These are phyloP conservation scores for Eimeria necatrix DNA, from an alignment of 169 alveolate genomes.

Conservation along the genomic window DNA sequence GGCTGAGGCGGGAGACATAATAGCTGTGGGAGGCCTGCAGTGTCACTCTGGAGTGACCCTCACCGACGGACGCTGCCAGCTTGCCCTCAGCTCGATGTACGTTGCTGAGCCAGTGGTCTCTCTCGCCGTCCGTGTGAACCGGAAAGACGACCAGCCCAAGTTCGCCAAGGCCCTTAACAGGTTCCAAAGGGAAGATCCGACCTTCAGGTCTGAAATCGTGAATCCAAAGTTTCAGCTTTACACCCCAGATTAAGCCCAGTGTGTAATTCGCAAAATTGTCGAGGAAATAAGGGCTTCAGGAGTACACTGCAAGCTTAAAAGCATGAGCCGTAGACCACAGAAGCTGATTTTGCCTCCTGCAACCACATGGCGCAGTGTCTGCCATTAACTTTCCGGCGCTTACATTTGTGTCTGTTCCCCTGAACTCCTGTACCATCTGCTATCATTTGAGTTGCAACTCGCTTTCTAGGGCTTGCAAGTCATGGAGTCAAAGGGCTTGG, in stretches of 20 bases:
- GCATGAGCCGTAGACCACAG: too few species aligned
- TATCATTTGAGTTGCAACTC: too few species aligned
- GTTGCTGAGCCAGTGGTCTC: conserved; percentile 97
- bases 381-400: too few species aligned
- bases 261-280: too few species aligned
- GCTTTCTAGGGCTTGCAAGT: too few species aligned
- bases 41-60: conserved; percentile 89
- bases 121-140: conserved; percentile 91
- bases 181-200: conserved; percentile 97
- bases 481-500: background rate
- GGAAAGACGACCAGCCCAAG: conserved; percentile 85
- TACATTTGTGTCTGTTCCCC: too few species aligned
- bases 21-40: conserved; percentile 97
- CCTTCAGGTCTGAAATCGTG: conserved; percentile 86
- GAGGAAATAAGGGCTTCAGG: too few species aligned
- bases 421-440: too few species aligned
- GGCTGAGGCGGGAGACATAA: conserved; percentile 97
- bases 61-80: conserved; percentile 86
- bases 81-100: conserved; percentile 91
- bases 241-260: too few species aligned
- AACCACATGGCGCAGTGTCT: too few species aligned
- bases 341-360: too few species aligned
- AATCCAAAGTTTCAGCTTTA: background rate
- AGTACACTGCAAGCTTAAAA: too few species aligned
- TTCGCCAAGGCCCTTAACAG: conserved; percentile 94